Evolutionary conservation across 2,329 filamentous ascomycete species (phyloP), one percentile per base, ranked within the genome.

Genomic region (Diaporthe velutina): DNA sequence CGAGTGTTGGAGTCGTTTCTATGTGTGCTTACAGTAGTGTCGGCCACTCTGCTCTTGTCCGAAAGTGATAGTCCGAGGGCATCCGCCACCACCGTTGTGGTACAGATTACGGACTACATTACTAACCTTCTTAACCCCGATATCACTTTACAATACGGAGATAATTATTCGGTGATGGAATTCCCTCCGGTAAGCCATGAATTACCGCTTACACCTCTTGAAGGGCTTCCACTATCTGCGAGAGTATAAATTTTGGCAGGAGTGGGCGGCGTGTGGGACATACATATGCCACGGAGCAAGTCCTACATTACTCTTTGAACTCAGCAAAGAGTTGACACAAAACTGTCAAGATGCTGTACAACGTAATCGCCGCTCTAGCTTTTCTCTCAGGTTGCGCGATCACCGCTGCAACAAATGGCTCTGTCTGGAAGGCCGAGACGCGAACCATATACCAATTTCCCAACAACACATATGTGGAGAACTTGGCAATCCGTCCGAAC

Each of bases 401-500:
- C 22, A n/a, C 50, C 19, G 33, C 54, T 8, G 13, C 4, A 25
- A 60, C 2, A 13, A 2, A 19, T n/a, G 10, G 25, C 30, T 50
- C 52, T 13, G 7, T 12, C 35, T 15, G 48, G 22, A 48, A 70
- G 10, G 38, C 48, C 22, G n/a, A 54, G 0, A 52, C 73, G 33
- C 57, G 28, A 30, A 73, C 57, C 7, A 30, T 76, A 38, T 75
- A 71, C 50, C 61, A 76, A 19, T 76, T 75, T 42, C 75, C 75
- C 13, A 57, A 61, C 22, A 50, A 70, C 10, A 76, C 74, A 17
- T 75, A 71, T 67, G 73, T 67, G 45, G 84, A 86, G 74, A 85
- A 86, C 70, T 77, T 86, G 33, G 82, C 80, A 12, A 73, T 83
- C 4, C 82, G 81, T 28, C 68, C 78, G n/a, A 84, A 84, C 60